Percentiles rank a stretch among this genome's conserved stretches.
phyloP scores from a whole-genome alignment of 306 rosid genomes.

The Corylus heterophylla region DNA sequence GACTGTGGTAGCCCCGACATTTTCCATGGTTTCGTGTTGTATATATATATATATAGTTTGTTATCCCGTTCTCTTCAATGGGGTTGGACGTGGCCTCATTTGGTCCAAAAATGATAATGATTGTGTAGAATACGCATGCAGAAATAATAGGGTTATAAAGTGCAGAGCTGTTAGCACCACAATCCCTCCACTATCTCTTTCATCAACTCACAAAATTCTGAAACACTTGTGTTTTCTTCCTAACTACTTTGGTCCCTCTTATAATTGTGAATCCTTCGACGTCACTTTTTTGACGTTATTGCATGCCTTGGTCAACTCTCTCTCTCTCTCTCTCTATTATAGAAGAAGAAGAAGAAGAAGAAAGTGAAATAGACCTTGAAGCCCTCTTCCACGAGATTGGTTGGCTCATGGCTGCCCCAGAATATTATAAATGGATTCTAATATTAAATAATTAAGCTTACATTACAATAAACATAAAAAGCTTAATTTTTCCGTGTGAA shows the following conservation, averaged over 20 bases:
- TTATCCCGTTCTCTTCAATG: too few species aligned
- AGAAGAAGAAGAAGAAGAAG: conserved; percentile 1
- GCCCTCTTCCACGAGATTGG: conserved; percentile 9
- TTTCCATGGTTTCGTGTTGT: too few species aligned
- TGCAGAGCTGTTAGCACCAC: too few species aligned
- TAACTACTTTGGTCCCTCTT: conserved; percentile 37
- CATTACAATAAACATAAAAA: neutral
- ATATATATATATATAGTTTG: too few species aligned
- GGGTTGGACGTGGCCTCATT: neutral
- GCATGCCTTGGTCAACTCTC: conserved; percentile 27
- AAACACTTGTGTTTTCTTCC: conserved; percentile 17
- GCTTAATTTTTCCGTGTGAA: neutral
- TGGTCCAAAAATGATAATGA: neutral
- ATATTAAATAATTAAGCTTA: neutral
- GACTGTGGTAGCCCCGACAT: too few species aligned
- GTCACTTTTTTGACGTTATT: conserved; percentile 36
- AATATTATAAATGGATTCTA: neutral
- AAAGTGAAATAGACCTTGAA: neutral
- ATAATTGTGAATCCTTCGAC: conserved; percentile 35
- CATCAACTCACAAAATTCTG: conserved; percentile 1
- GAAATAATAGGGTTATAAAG: neutral
- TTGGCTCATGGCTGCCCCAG: conserved; percentile 8
- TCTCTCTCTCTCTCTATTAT: neutral
- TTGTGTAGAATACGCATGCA: neutral
- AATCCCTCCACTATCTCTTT: too few species aligned